Evolutionary conservation across 78 protist species (phyloP).

Genomic region (Pelomyxa schiedti): DNA sequence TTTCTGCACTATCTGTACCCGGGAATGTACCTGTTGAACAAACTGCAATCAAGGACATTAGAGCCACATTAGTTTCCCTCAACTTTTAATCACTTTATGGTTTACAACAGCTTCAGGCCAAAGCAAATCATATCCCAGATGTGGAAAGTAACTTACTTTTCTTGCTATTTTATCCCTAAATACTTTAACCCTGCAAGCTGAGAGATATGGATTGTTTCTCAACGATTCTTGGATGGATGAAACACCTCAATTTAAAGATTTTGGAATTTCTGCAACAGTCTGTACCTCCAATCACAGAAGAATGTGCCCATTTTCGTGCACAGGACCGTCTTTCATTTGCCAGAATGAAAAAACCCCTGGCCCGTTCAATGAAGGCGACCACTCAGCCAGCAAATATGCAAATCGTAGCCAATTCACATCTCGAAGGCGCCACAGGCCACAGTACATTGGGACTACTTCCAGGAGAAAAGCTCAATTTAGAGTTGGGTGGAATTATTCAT

Average conservation of each 20-base stretch:
- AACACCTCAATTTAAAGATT: background rate
- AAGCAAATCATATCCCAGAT: background rate
- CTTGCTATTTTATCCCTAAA: too few relatives aligned
- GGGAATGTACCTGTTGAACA: background rate
- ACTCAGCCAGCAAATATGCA: background rate
- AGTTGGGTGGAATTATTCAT: background rate
- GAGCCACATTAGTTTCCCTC: background rate
- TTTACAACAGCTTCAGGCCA: background rate
- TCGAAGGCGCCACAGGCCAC: background rate
- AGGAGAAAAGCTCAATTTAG: background rate
- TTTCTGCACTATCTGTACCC: too few relatives aligned
- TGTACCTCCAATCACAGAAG: background rate
- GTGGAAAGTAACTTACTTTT: background rate
- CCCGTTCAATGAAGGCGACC: background rate
- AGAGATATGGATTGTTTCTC: background rate
- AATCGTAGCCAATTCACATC: too few relatives aligned
- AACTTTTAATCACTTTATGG: background rate
- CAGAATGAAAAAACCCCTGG: background rate
- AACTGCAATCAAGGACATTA: background rate
- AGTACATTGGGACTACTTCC: background rate
- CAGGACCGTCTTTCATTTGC: background rate
- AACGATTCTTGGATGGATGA: background rate
- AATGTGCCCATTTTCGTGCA: background rate
- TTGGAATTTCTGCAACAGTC: too few relatives aligned
- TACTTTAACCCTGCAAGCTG: too few relatives aligned